Percentiles rank a stretch among this genome's conserved stretches.
Conservation (phyloP, 1,284 basidiomycete genomes). For the Rugiboletus extremiorientalis region DNA sequence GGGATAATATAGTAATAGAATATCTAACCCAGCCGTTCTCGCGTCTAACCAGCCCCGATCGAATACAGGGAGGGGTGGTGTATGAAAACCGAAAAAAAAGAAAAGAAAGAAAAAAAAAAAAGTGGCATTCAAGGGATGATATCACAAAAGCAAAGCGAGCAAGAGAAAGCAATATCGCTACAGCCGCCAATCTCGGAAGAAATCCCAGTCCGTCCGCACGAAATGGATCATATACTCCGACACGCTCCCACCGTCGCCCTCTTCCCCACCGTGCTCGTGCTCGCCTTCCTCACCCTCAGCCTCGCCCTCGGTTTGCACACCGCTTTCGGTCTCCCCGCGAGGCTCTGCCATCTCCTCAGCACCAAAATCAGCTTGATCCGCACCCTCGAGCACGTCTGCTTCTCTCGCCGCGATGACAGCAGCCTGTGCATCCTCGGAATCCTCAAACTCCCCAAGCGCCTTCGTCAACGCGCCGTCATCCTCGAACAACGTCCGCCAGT, state of each 20-base stretch:
- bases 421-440: slow-evolving; percentile 82
- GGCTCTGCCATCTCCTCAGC: slow-evolving; percentile 36
- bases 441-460: slow-evolving; percentile 86
- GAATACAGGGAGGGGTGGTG: slow-evolving; percentile 8
- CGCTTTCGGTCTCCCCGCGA: slow-evolving; percentile 18
- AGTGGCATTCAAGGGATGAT: too few relatives aligned
- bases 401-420: slow-evolving; percentile 80
- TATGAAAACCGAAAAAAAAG: not conserved
- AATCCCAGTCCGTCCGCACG: slow-evolving; percentile 75
- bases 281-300: slow-evolving; percentile 31
- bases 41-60: not conserved
- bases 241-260: slow-evolving; percentile 62
- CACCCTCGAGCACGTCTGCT: slow-evolving; percentile 65
- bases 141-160: too few relatives aligned
- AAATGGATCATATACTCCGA: slow-evolving; percentile 88
- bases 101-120: not conserved
- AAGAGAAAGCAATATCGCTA: slow-evolving; percentile 27
- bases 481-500: slow-evolving; percentile 88
- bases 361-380: slow-evolving; percentile 76
- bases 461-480: slow-evolving; percentile 52
- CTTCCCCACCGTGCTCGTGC: slow-evolving; percentile 38
- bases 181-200: slow-evolving; percentile 72
- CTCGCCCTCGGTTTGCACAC: slow-evolving; percentile 19
- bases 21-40: slow-evolving; percentile 6
- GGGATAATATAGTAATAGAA: slow-evolving; percentile 19